phyloP scores from a whole-genome alignment of 441 rosid species.

The Pelargonium australe region DNA sequence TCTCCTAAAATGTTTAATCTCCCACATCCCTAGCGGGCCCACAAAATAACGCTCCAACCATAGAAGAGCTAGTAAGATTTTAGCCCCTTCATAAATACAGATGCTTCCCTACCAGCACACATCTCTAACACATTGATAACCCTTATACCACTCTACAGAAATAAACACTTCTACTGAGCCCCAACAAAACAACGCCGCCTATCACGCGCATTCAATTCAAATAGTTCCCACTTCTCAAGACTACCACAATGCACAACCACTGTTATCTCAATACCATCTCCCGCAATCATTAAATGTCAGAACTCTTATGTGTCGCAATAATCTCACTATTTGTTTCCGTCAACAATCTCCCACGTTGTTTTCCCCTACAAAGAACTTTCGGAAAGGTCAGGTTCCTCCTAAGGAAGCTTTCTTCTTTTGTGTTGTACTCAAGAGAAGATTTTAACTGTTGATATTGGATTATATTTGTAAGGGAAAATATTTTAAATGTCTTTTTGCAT shows the following conservation, averaged over 20 bases:
- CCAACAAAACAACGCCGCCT: background rate
- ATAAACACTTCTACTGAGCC: background rate
- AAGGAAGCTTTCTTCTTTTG: background rate
- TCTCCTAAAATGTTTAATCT: background rate
- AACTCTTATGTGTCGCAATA: too few species aligned
- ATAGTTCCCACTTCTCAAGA: background rate
- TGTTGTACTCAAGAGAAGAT: background rate
- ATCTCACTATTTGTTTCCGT: background rate
- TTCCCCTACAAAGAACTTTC: background rate
- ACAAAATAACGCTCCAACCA: background rate
- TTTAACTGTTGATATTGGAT: background rate
- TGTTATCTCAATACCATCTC: constrained; percentile 2
- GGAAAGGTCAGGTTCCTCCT: background rate
- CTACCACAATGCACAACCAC: background rate
- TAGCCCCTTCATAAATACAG: background rate
- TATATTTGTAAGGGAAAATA: background rate
- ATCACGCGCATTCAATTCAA: background rate
- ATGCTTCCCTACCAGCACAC: background rate
- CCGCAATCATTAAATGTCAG: background rate
- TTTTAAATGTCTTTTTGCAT: background rate
- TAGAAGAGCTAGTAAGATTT: background rate
- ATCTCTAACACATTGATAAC: background rate
- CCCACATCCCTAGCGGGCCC: background rate
- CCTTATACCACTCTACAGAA: background rate
- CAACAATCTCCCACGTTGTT: background rate